These are phyloP conservation scores for Dactylis glomerata DNA, from an alignment of 176 grass and related monocot genomes.

Conservation along the genomic window DNA sequence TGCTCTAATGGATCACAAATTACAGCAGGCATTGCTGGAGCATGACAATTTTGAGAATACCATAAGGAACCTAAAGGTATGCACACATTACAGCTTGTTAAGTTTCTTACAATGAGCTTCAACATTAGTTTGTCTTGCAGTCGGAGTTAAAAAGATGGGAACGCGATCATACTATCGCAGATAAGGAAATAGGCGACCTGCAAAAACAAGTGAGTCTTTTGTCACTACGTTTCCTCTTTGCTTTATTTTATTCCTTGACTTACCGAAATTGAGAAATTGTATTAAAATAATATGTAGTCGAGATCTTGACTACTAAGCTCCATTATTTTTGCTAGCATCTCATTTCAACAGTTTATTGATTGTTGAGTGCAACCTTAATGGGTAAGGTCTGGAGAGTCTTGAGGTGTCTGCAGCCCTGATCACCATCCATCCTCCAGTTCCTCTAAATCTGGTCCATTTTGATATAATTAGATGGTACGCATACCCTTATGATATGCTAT, in stretches of 20 bases:
- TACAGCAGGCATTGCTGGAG: conserved; percentile 87
- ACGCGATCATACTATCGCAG: conserved; percentile 66
- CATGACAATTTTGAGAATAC: conserved; percentile 91
- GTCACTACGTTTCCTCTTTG: background rate
- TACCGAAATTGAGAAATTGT: background rate
- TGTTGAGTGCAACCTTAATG: background rate
- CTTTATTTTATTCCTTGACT: background rate
- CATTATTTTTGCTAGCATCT: background rate
- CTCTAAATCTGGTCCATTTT: background rate
- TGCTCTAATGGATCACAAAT: conserved; percentile 85
- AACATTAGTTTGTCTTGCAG: conserved; percentile 49
- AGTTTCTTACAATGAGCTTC: conserved; percentile 18
- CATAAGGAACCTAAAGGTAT: conserved; percentile 87
- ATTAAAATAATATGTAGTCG: background rate
- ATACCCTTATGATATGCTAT: background rate
- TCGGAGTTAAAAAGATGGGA: conserved; percentile 72
- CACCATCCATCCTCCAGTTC: background rate
- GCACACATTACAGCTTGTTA: background rate
- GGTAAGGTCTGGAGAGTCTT: background rate
- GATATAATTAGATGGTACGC: background rate
- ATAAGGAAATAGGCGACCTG: conserved; percentile 82
- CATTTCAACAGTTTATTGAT: background rate
- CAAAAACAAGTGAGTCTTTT: conserved; percentile 80
- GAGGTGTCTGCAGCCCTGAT: background rate
- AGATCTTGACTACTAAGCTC: background rate